Evolutionary conservation across 441 rosid species (phyloP).

Genomic region (Bocquillonia castaneifolia): DNA sequence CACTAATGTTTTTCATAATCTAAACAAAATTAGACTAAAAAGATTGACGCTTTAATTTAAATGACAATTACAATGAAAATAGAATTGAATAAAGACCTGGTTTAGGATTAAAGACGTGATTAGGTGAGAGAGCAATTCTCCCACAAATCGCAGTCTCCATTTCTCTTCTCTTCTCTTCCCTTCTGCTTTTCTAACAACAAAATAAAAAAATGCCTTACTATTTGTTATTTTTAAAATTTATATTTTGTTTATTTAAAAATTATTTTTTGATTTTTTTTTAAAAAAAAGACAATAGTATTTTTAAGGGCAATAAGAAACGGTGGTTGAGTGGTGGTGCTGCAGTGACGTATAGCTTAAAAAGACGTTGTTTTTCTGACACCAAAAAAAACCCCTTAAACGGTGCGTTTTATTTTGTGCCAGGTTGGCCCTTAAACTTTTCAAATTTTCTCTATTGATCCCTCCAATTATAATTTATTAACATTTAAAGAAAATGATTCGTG

Average conservation of each 20-base stretch:
- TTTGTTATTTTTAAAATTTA: neutral
- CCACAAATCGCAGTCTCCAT: conserved; percentile 86
- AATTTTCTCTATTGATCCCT: too few relatives aligned
- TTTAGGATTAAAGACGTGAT: conserved; percentile 55
- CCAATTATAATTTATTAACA: too few relatives aligned
- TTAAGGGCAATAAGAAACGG: neutral
- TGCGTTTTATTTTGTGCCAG: neutral
- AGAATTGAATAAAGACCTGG: conserved; percentile 42
- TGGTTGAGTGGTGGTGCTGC: conserved; percentile 11
- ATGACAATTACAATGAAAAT: neutral
- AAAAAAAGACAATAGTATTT: neutral
- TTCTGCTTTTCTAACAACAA: neutral
- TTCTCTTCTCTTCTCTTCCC: conserved; percentile 5
- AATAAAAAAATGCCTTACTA: neutral
- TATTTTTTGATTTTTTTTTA: neutral
- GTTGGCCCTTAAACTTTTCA: too few relatives aligned
- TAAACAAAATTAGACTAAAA: neutral
- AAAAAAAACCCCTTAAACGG: conserved; percentile 7
- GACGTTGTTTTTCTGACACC: conserved; percentile 1
- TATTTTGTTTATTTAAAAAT: too few relatives aligned
- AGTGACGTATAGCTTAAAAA: neutral
- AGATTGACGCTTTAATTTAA: neutral
- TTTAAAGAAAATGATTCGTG: too few relatives aligned
- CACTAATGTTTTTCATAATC: too few relatives aligned
- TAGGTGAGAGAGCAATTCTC: conserved; percentile 78